Base-by-base conservation (phyloP, 1,284 basidiomycete genomes). In the Mycosarcoma maydis region DNA sequence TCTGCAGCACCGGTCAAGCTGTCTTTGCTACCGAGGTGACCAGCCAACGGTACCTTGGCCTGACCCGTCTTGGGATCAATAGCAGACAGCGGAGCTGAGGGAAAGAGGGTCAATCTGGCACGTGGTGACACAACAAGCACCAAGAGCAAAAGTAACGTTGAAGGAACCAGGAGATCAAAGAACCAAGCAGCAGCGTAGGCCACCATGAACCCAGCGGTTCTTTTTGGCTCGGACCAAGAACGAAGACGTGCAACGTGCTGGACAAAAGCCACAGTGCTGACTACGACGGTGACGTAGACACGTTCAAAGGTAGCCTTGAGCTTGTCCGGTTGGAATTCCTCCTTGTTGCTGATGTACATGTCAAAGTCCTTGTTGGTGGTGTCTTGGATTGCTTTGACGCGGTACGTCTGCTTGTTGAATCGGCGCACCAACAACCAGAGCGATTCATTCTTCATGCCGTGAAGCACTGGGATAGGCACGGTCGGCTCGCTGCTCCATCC, bases 271-370 rank as follows among this genome's bases (percentile, higher is more conserved):
- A 85, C 83, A 13, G 84, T 53, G 0, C 84, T 83, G 16, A 86
- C 81, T 8, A 85, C 84, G 30, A 86, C 81, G 4, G 83, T 84
- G 52, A 85, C 84, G 65, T 87, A 85, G 14, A 85, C 60, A 2
- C 87, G 80, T 67, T 87, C 87, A 16, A 87, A 76, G 53, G 86
- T 86, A 20, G 85, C 82, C 23, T 84, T 79, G 8, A 86, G 78
- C 72, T 85, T 86, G 66, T 86, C 85, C 1, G 85, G 83, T 5
- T 84, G 82, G 71, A 86, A 85, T 52, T 85, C 83, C 55, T 86
- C 85, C 37, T 85, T 75, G 14, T 80, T 78, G 10, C 83, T 77
- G 16, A 83, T 83, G 56, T 85, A 83, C 24, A 86, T 81, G 71
- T 86, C 85, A 23, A 86, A 55, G 52, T 67, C 61, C 19, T 32